Conservation (phyloP, 2,329 filamentous ascomycete genomes). For the Boeremia exigua region DNA sequence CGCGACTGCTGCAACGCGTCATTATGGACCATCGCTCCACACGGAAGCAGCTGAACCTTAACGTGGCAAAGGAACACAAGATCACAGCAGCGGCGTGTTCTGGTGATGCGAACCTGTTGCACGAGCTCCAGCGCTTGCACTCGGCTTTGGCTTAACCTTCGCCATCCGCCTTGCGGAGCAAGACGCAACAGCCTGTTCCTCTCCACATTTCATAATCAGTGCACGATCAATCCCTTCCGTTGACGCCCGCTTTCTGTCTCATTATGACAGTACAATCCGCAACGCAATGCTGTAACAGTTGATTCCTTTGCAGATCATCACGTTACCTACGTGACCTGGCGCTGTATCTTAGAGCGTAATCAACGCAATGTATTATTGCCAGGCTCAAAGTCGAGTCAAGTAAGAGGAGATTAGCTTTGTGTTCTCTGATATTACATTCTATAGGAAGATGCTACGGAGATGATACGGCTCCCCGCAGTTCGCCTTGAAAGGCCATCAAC, state of each 20-base stretch:
- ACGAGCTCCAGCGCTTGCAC: background rate
- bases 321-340: background rate
- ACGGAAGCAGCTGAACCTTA: background rate
- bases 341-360: background rate
- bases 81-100: constrained; percentile 2
- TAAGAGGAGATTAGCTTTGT: background rate
- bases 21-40: constrained; percentile 13
- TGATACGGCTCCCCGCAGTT: constrained; percentile 8
- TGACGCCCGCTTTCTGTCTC: background rate
- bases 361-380: background rate
- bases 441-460: constrained; percentile 6
- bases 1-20: constrained; percentile 26
- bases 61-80: constrained; percentile 21
- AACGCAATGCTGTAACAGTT: background rate
- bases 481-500: constrained; percentile 3
- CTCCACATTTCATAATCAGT: background rate
- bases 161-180: background rate
- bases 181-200: background rate
- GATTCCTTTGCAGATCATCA: constrained; percentile 4
- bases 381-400: background rate
- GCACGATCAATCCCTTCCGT: background rate
- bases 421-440: background rate
- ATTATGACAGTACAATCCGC: constrained; percentile 5
- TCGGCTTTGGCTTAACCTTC: constrained; percentile 9
- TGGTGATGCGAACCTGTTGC: constrained; percentile 7